These are phyloP conservation scores for Basipetospora chlamydospora DNA, from an alignment of 2,329 filamentous ascomycete genomes.

Conservation along the genomic window DNA sequence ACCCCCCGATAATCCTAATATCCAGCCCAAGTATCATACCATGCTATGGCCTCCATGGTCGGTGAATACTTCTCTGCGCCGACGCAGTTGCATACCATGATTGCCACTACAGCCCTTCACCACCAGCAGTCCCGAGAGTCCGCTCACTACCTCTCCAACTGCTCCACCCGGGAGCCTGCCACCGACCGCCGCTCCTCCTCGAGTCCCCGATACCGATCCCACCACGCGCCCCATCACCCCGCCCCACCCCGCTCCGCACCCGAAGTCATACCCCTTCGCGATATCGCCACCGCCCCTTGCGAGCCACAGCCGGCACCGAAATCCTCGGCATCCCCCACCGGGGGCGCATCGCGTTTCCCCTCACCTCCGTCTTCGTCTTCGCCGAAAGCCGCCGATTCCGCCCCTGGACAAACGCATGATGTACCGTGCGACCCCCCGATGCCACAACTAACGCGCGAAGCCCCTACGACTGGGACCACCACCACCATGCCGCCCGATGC, in stretches of 20 bases:
- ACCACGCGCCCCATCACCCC: neutral
- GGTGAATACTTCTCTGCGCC: conserved; percentile 63
- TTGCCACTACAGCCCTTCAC: conserved; percentile 33
- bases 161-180: conserved; percentile 14
- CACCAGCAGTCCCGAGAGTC: conserved; percentile 28
- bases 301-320: too few relatives aligned
- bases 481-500: conserved; percentile 8
- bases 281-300: conserved; percentile 7
- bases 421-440: neutral
- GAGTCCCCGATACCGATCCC: neutral
- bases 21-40: conserved; percentile 11
- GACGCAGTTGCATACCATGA: conserved; percentile 57
- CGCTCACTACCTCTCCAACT: conserved; percentile 22
- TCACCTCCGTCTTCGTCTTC: conserved; percentile 42
- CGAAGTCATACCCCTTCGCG: conserved; percentile 6
- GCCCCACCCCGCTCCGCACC: neutral
- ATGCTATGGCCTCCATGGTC: conserved; percentile 50
- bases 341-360: conserved; percentile 32
- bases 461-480: conserved; percentile 6
- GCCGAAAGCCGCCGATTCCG: conserved; percentile 10
- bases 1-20: conserved; percentile 9
- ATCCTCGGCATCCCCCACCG: conserved; percentile 20
- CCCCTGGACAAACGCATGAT: conserved; percentile 5
- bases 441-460: conserved; percentile 6
- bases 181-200: conserved; percentile 2